A percentile compares a stretch with the other conserved stretches of the same genome.
Conservation (phyloP, 164 flowering plant species). For the Magnolia sinica region DNA sequence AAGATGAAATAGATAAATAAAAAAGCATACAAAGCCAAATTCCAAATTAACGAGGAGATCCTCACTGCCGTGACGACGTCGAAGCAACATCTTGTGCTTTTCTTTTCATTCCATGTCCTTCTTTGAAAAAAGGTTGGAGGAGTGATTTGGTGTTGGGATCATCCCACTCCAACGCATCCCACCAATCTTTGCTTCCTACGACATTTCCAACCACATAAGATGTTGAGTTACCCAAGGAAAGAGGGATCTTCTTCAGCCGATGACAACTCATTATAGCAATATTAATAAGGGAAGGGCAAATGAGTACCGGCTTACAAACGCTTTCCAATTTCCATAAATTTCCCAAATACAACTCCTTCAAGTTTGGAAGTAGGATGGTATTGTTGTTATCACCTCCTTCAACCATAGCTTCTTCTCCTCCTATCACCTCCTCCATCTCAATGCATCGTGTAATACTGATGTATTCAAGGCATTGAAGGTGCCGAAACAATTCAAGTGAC, state of each 20-base stretch:
- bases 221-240: neutral
- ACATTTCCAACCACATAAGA: neutral
- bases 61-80: too few species aligned
- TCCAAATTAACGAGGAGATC: too few species aligned
- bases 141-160: neutral
- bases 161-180: constrained; percentile 9
- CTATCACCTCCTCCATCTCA: too few species aligned
- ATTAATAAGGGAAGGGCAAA: neutral
- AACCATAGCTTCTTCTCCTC: too few species aligned
- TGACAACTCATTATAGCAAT: neutral
- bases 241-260: constrained; percentile 5
- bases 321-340: neutral
- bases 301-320: neutral
- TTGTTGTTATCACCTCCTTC: too few species aligned
- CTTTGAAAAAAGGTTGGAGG: neutral
- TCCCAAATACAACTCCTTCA: neutral
- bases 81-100: too few species aligned
- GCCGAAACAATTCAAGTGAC: too few species aligned
- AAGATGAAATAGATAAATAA: too few species aligned
- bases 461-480: too few species aligned
- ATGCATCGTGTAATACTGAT: too few species aligned
- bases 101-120: neutral
- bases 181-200: neutral
- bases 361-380: neutral
- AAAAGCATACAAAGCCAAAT: too few species aligned